These are phyloP conservation scores for Phytophthora capsici DNA, from an alignment of 352 stramenopile species.

Conservation along the genomic window DNA sequence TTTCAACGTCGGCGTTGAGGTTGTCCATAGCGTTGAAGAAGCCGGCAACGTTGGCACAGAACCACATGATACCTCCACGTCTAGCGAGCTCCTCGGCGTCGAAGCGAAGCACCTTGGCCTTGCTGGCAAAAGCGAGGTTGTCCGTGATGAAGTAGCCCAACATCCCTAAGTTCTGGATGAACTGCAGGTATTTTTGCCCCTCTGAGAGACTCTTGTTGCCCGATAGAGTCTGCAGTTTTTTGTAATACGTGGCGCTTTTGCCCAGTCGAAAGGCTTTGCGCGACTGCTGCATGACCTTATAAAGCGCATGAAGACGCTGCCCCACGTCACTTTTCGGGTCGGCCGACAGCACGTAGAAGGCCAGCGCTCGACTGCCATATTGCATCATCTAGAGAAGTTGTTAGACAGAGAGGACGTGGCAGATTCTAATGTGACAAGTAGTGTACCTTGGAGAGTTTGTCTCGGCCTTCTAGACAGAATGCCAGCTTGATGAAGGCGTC, in stretches of 20 bases:
- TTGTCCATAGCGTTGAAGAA: slow-evolving; percentile 77
- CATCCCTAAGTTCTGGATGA: slow-evolving; percentile 86
- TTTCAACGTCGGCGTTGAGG: slow-evolving; percentile 80
- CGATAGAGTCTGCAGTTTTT: slow-evolving; percentile 68
- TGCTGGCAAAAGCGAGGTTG: slow-evolving; percentile 87
- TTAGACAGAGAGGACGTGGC: slow-evolving; percentile 20
- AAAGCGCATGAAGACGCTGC: slow-evolving; percentile 75
- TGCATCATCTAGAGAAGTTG: slow-evolving; percentile 59
- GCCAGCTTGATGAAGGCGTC: slow-evolving; percentile 69
- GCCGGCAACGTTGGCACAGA: slow-evolving; percentile 82
- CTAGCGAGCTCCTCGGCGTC: slow-evolving; percentile 68
- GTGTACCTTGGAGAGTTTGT: slow-evolving; percentile 91
- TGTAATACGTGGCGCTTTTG: slow-evolving; percentile 84
- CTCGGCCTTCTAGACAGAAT: slow-evolving; percentile 83
- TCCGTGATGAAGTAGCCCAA: slow-evolving; percentile 89
- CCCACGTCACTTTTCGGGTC: slow-evolving; percentile 87
- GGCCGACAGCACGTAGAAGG: slow-evolving; percentile 78
- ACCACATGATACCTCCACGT: slow-evolving; percentile 84
- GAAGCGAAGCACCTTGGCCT: slow-evolving; percentile 73
- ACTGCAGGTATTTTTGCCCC: slow-evolving; percentile 64
- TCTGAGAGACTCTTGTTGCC: slow-evolving; percentile 64
- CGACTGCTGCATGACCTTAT: slow-evolving; percentile 82
- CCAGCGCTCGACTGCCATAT: slow-evolving; percentile 82
- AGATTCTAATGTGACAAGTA: neutral
- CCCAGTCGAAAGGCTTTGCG: slow-evolving; percentile 88